Percentiles rank a stretch among this genome's conserved stretches.
Evolutionary conservation across 2,329 filamentous ascomycete species (phyloP).

Genomic region (Fusarium sp.): DNA sequence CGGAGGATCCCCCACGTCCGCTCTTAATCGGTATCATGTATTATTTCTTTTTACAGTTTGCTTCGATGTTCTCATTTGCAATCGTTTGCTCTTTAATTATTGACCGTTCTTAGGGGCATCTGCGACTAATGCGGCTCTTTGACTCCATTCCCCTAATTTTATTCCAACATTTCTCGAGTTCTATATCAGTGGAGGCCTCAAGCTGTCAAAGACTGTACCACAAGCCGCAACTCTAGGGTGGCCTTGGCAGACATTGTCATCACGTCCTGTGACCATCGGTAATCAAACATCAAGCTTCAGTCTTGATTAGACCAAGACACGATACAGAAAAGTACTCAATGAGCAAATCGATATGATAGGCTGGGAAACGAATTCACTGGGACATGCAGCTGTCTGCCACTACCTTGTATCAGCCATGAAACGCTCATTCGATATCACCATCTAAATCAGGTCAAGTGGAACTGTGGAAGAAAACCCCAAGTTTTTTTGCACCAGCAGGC

Average conservation of each 20-base stretch:
- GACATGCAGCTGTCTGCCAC: neutral
- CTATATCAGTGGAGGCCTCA: neutral
- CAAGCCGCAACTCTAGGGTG: neutral
- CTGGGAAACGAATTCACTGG: neutral
- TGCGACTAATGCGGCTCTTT: neutral
- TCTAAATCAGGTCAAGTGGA: neutral
- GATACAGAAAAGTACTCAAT: neutral
- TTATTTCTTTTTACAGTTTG: neutral
- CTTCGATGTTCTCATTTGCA: neutral
- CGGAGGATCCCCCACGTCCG: constrained; percentile 20
- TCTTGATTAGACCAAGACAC: constrained; percentile 3
- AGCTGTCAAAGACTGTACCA: neutral
- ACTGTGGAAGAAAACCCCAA: neutral
- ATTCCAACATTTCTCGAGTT: neutral
- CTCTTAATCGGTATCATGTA: neutral
- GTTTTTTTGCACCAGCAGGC: neutral
- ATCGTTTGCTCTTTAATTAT: neutral
- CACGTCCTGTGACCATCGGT: neutral
- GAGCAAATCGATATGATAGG: neutral
- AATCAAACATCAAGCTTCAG: constrained; percentile 3
- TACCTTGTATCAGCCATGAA: neutral
- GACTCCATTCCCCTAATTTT: too few relatives aligned
- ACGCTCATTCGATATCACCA: neutral
- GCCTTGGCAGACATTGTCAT: neutral
- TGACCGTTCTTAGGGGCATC: too few relatives aligned